Conservation (phyloP, 2,329 filamentous ascomycete genomes). For the Davidsoniella virescens region DNA sequence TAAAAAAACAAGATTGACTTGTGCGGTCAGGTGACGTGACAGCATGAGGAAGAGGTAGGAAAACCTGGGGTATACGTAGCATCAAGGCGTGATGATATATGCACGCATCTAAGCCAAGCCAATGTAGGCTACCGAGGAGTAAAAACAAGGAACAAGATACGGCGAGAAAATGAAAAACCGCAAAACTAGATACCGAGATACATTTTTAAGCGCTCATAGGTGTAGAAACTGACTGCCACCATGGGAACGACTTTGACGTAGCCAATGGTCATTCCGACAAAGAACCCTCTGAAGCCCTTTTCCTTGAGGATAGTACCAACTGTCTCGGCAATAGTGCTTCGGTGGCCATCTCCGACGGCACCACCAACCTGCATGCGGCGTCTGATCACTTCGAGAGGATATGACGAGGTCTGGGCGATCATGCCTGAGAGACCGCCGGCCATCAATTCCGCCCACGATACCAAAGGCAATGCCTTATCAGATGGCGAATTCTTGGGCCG, state of each 20-base stretch:
- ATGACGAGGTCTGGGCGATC: conserved; percentile 80
- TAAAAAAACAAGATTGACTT: not conserved
- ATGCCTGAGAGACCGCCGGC: conserved; percentile 76
- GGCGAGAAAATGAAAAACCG: not conserved
- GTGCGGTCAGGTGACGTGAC: too few relatives aligned
- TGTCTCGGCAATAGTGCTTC: conserved; percentile 65
- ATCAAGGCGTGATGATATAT: too few relatives aligned
- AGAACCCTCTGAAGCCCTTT: conserved; percentile 67
- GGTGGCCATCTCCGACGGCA: conserved; percentile 76
- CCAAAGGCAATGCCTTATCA: conserved; percentile 51
- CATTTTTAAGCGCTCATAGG: conserved; percentile 47
- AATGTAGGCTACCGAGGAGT: too few relatives aligned
- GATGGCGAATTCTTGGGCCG: conserved; percentile 34
- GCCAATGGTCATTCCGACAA: conserved; percentile 81
- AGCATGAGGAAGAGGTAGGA: too few relatives aligned
- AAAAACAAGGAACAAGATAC: not conserved
- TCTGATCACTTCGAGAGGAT: conserved; percentile 83
- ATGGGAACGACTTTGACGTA: conserved; percentile 91
- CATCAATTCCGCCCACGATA: conserved; percentile 71
- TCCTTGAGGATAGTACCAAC: conserved; percentile 58
- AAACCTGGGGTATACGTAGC: too few relatives aligned
- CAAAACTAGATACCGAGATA: conserved; percentile 44
- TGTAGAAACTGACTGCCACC: conserved; percentile 54
- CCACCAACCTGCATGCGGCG: conserved; percentile 93
- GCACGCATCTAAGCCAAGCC: too few relatives aligned